Percentiles rank a stretch among this genome's conserved stretches.
phyloP scores from a whole-genome alignment of 2,329 filamentous ascomycete species.

The Claviceps digitariae region DNA sequence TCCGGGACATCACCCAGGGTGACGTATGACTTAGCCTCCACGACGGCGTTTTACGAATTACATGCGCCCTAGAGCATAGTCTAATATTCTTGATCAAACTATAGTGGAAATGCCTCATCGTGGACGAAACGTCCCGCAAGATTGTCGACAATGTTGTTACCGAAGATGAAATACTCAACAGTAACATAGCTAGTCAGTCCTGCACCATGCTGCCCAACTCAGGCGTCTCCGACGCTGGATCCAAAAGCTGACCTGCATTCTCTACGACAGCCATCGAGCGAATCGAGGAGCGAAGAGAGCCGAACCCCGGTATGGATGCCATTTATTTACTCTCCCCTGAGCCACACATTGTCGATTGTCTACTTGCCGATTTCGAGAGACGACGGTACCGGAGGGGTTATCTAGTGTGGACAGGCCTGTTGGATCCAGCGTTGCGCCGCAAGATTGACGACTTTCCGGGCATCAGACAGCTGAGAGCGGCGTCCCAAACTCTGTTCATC shows the following conservation, averaged over 20 bases:
- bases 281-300: constrained; percentile 73
- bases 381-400: constrained; percentile 66
- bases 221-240: constrained; percentile 4
- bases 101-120: constrained; percentile 92
- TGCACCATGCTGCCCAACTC: background rate
- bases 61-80: background rate
- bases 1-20: constrained; percentile 65
- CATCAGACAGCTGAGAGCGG: constrained; percentile 61
- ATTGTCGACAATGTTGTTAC: constrained; percentile 84
- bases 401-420: constrained; percentile 72
- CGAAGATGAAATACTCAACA: constrained; percentile 93
- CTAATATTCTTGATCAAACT: background rate
- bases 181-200: constrained; percentile 80
- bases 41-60: background rate
- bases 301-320: constrained; percentile 84
- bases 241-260: constrained; percentile 8
- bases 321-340: constrained; percentile 83
- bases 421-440: constrained; percentile 56
- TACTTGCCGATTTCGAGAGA: constrained; percentile 83
- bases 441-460: constrained; percentile 59
- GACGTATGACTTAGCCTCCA: constrained; percentile 44
- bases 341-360: constrained; percentile 79
- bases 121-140: constrained; percentile 73
- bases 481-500: constrained; percentile 70
- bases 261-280: constrained; percentile 66